Base-by-base conservation (phyloP, 139 green algal genomes). In the Astrephomene gubernaculifera region DNA sequence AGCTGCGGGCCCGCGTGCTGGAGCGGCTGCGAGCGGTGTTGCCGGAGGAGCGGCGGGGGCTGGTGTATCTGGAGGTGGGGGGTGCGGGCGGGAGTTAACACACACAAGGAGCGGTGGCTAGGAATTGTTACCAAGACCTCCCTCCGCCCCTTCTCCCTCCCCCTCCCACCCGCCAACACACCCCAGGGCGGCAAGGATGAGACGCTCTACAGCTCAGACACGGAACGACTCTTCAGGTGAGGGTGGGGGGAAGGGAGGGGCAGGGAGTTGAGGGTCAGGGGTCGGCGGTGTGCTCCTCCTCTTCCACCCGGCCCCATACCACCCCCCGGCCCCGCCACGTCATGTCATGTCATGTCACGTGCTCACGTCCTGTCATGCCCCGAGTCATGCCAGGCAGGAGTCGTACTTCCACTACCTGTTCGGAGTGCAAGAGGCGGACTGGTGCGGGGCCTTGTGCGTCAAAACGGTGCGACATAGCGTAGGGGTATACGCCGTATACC, bases 321-420 rank as follows among this genome's bases (percentile, higher is more conserved):
- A 9, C 63, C 7, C n/a, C 63, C n/a, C n/a, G 9, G 17, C 63
- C 7, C 31, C n/a, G 8, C 63, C n/a, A 22, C n/a, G 35, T 24
- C 24, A 39, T 33, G 73, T 52, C 86, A 92, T 57, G 14, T 17
- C 49, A 57, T 25, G 24, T 31, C 1, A 10, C 33, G 8, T 35
- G 22, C n/a, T 35, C 21, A 8, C 60, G 21, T 35, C 60, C 21
- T 22, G 8, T 35, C 25, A 29, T 22, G 49, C 38, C 33, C 65
- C n/a, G n/a, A n/a, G 35, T 14, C 21, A 43, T 35, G 72, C 52
- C 88, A 94, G 95, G 38, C 96, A 98, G 79, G 96, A 98, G 65
- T 86, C 89, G 27, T 98, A 96, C 90, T 96, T 99, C 60, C 88
- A 96, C 71, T 96, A 98, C 90, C 80, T 98, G 67, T 99, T 98